Conservation (phyloP, 2,329 filamentous ascomycete species). For the Rhexocercosporidium sp. region DNA sequence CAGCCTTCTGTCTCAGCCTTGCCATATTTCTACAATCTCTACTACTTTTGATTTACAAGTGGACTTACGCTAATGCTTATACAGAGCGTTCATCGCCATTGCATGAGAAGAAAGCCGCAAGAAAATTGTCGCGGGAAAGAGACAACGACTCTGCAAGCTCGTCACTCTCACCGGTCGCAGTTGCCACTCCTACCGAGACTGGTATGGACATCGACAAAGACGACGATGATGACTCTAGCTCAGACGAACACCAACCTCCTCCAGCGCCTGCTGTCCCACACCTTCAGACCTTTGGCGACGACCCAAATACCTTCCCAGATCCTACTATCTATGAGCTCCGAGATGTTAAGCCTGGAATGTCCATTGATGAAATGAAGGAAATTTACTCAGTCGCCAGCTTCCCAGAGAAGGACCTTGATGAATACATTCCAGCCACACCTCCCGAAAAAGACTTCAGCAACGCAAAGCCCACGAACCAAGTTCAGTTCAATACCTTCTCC, state of each 20-base stretch:
- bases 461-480: constrained; percentile 91
- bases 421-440: constrained; percentile 85
- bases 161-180: constrained; percentile 62
- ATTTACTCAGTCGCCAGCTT: constrained; percentile 89
- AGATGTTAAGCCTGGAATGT: constrained; percentile 74
- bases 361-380: constrained; percentile 81
- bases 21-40: background rate
- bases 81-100: constrained; percentile 34
- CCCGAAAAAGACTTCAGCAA: constrained; percentile 96
- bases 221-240: constrained; percentile 55
- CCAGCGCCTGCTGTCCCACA: constrained; percentile 63
- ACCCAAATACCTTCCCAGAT: constrained; percentile 89
- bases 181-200: constrained; percentile 44
- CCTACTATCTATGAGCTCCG: constrained; percentile 95
- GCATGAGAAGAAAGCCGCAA: constrained; percentile 30
- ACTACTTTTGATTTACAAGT: background rate
- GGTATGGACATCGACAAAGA: constrained; percentile 65
- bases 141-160: constrained; percentile 61
- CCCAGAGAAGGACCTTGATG: constrained; percentile 77
- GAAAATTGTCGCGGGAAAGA: constrained; percentile 36
- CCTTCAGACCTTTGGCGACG: constrained; percentile 89
- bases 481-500: constrained; percentile 92
- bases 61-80: background rate
- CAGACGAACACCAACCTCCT: constrained; percentile 62
- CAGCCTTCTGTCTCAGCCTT: background rate